Evolutionary conservation across 1,139 yeast species (phyloP).

Genomic region (Sugiyamaella novakii): DNA sequence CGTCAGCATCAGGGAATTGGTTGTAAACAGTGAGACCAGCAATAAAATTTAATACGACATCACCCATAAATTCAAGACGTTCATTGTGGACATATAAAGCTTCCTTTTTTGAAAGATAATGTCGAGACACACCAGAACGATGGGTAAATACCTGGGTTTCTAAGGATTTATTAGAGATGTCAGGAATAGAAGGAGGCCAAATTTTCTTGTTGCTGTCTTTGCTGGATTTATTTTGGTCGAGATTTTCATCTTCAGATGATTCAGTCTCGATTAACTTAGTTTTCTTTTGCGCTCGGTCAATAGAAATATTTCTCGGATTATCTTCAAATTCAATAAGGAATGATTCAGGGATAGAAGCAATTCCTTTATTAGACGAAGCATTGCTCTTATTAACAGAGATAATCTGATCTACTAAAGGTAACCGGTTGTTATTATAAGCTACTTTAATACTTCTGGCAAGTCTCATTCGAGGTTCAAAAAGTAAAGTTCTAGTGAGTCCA

Average conservation of each 20-base stretch:
- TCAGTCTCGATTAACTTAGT: background rate
- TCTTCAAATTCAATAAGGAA: background rate
- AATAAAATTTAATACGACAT: slow-evolving; percentile 75
- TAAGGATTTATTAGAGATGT: slow-evolving; percentile 60
- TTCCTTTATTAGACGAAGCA: background rate
- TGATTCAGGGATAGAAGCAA: background rate
- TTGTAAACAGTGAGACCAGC: slow-evolving; percentile 69
- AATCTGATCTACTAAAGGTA: slow-evolving; percentile 52
- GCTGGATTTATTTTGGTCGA: no score
- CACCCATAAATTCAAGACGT: slow-evolving; percentile 91
- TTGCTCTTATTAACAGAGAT: background rate
- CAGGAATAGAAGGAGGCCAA: slow-evolving; percentile 70
- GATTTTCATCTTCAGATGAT: background rate
- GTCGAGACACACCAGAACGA: slow-evolving; percentile 66
- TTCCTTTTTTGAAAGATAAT: slow-evolving; percentile 59
- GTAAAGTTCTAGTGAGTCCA: slow-evolving; percentile 33
- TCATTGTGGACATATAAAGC: slow-evolving; percentile 74
- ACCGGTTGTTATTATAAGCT: slow-evolving; percentile 50
- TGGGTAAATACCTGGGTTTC: slow-evolving; percentile 78
- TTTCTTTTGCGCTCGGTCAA: slow-evolving; percentile 9
- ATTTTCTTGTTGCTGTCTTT: background rate
- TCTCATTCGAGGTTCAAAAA: slow-evolving; percentile 58
- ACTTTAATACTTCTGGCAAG: slow-evolving; percentile 64
- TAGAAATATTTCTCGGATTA: no score
- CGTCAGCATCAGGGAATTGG: slow-evolving; percentile 68